Base-by-base conservation (phyloP, 2,329 filamentous ascomycete genomes). In the Fusarium hainanense region DNA sequence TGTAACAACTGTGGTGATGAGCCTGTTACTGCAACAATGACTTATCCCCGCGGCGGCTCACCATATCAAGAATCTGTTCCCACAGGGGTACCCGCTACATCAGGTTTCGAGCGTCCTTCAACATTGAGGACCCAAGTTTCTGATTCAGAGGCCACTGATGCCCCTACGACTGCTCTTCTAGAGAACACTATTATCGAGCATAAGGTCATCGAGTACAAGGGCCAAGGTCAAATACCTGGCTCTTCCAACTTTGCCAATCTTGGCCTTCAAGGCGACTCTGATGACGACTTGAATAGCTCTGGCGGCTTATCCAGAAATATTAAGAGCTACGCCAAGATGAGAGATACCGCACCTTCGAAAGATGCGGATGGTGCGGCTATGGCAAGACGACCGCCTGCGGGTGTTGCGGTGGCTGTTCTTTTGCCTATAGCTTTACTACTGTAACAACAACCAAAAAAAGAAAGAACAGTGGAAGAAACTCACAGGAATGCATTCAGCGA, bases 1-100 rank as follows among this genome's bases (percentile, higher is more conserved):
- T 75, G 73, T 44, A 68, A 47, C 3, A 59, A 57, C 42, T 75
- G 73, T 12, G 71, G 73, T 9, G 62, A 73, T 40, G 54, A 73
- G 47, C 59, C 71, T n/a, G 41, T 75, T 9, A 52, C 50, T 25
- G 71, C 66, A 47, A 75, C 71, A 21, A 70, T 75, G 73, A 75
- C 71, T 14, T 75, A 72, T 58, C 73, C 73, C 14, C 71, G 68
- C 16, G 73, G 73, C n/a, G 69, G 58, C 11, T 62, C 49, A n/a
- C 69, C 73, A 32, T 75, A 68, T 27, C 63, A 56, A 25, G 58
- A 67, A 23, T 42, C 20, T 44, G 44, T 69, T n/a, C 60, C 72
- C 10, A 43, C 44, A 27, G 68, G 49, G 12, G 63, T 62, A 18
- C 30, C 57, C 13, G 57, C 49, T 23, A 46, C 50, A 11, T 49